Base-by-base conservation (phyloP, 305 asterid species). In the Fraxinus baroniana region DNA sequence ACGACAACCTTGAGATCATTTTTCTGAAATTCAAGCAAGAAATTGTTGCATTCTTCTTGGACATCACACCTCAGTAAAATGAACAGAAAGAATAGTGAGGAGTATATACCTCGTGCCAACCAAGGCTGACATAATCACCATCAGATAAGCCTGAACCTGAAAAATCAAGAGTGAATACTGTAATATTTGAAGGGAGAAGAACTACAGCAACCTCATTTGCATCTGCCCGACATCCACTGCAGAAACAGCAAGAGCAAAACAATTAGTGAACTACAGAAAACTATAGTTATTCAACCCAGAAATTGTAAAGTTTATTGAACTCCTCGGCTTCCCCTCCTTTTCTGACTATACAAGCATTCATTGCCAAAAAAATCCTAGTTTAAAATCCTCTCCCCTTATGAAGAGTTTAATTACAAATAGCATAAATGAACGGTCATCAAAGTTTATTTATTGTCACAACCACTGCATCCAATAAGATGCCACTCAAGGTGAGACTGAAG, bases 191-290 rank as follows among this genome's bases (percentile, higher is more conserved):
- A 75, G 98, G 97, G 82, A 95, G 97, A 84, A 95, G 97, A 88
- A 94, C 90, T 86, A 94, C 94, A 83, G 99, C 98, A 71, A 96
- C 99, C 89, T 95, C 99, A 87, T 95, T 95, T 84, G 98, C 99
- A 90, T 95, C 99, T 64, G 98, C 99, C 83, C 99, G 91, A 85
- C 99, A 95, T 83, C 99, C 99, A 77, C 99, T 95, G 95, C 94
- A 90, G 81, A 81, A 74, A 55, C 72, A 79, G 81, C 32, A 82
- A 84, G 41, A 78, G 81, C 17, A 55, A 81, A 79, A 30, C 22
- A 78, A 39, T 77, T 86, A 81, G 80, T 55, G 76, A 71, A 71
- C 22, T 5, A 71, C 13, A 28, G 35, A 28, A 20, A 28, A 28
- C 20, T 68, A 26, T 17, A 15, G 76, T 5, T 71, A 15, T 32